Conservation (phyloP, 2,329 filamentous ascomycete species). For the Didymosphaeria variabile region DNA sequence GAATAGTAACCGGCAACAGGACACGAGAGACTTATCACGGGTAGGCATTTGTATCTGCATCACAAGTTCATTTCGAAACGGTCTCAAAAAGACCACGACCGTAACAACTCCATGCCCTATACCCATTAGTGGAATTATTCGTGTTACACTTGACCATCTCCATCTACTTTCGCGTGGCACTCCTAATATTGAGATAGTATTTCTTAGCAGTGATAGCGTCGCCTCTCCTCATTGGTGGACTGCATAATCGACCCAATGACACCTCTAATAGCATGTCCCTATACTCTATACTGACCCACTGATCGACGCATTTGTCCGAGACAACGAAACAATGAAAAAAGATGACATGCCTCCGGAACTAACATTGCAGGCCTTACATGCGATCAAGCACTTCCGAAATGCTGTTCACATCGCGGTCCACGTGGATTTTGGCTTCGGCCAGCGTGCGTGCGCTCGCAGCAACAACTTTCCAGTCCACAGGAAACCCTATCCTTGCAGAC, state of each 20-base stretch:
- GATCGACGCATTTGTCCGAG: conserved; percentile 3
- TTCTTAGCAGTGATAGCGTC: too few species aligned
- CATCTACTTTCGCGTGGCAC: not conserved
- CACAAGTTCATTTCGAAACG: not conserved
- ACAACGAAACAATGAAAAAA: not conserved
- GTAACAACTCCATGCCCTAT: not conserved
- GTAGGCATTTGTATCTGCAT: not conserved
- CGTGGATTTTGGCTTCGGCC: not conserved
- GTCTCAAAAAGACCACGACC: not conserved
- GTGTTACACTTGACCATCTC: not conserved
- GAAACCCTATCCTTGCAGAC: conserved; percentile 52
- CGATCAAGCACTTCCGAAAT: not conserved
- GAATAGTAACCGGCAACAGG: not conserved
- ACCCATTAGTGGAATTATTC: conserved; percentile 1
- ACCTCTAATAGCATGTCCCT: not conserved
- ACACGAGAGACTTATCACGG: not conserved
- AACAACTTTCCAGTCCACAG: conserved; percentile 19
- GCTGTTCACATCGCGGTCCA: not conserved
- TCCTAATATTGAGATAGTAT: not conserved
- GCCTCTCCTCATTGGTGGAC: not conserved
- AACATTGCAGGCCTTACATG: not conserved
- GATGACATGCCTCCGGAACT: not conserved
- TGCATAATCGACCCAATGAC: not conserved
- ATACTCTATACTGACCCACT: not conserved
- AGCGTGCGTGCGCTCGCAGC: not conserved